Base-by-base conservation (phyloP, 1,284 basidiomycete species). In the Heterobasidion irregulare region DNA sequence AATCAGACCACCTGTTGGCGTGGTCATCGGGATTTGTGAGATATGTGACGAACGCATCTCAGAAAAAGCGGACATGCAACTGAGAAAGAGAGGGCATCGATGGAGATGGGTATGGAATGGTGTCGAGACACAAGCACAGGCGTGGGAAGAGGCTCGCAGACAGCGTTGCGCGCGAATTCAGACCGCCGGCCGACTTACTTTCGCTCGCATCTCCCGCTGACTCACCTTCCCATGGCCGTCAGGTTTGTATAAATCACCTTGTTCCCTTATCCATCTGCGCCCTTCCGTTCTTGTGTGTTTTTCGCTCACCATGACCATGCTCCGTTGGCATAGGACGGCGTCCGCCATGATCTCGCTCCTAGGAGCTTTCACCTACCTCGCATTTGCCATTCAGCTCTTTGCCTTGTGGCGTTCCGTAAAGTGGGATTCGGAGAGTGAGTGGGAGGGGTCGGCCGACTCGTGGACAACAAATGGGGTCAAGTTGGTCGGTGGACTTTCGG, bases 341-440 rank as follows among this genome's bases (percentile, higher is more conserved):
- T 78, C 82, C 8, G 68, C 83, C 52, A 69, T 74, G 47, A 76
- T 80, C 57, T 80, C 86, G 32, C 63, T 81, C 59, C 68, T 80
- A 48, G 83, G 82, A 53, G 75, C 78, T 2, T 58, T 80, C 52
- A 68, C 77, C 61, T 86, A 89, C 68, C 63, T 75, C 47, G 70
- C 71, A 16, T 70, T 84, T 61, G 78, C 83, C 18, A 61, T 75
- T 32, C 79, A 83, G 58, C 73, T 86, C 56, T 71, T 82, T 43
- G 68, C 78, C 53, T 66, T 77, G 32, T 87, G 78, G 76, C 73
- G 75, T 53, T 78, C 80, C n/a, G 72, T 85, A 63, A 78, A 75
- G 61, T 83, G 82, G 79, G 84, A 87, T 59, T 74, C 78, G 26
- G 83, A 84, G 62, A 80, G 76, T 61, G 86, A 89, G 63, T 89